phyloP scores from a whole-genome alignment of 192 early-diverging fungal genomes.

The Entomortierella lignicola region DNA sequence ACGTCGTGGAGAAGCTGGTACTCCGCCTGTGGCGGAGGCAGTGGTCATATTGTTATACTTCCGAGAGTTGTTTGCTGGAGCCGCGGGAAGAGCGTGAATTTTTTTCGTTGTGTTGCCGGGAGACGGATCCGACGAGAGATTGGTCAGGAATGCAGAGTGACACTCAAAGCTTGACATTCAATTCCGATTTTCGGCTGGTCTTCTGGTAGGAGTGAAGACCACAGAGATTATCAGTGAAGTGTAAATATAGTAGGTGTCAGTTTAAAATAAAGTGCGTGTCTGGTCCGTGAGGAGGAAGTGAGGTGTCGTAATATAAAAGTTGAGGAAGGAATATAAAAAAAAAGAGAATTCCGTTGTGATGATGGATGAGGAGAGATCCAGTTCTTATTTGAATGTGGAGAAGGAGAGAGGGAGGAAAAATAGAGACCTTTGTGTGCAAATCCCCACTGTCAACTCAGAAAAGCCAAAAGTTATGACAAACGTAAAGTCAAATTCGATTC shows the following conservation, averaged over 20 bases:
- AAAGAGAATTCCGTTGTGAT: background rate
- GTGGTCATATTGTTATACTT: slow-evolving; percentile 26
- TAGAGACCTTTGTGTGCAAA: too few relatives aligned
- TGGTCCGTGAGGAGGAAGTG: slow-evolving; percentile 1
- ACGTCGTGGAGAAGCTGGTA: slow-evolving; percentile 1
- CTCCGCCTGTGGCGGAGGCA: background rate
- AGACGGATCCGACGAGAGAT: slow-evolving; percentile 38
- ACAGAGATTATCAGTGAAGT: too few relatives aligned
- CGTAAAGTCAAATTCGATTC: too few relatives aligned
- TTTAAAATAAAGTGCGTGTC: too few relatives aligned
- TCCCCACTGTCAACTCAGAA: too few relatives aligned
- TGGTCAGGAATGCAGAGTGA: slow-evolving; percentile 48
- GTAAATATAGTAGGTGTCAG: too few relatives aligned
- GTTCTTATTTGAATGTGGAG: too few relatives aligned
- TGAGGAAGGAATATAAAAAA: background rate
- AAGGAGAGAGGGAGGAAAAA: background rate
- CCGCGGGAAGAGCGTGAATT: slow-evolving; percentile 9
- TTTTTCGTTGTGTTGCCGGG: slow-evolving; percentile 26
- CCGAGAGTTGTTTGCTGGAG: background rate
- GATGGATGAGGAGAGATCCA: background rate
- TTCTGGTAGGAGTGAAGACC: background rate
- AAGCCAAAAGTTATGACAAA: too few relatives aligned
- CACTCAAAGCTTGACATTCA: slow-evolving; percentile 52
- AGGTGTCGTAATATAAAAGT: background rate
- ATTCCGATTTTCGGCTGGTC: too few relatives aligned